Evolutionary conservation across 2,329 filamentous ascomycete species (phyloP), one percentile per base, ranked within the genome.

Genomic region (Arthrocladium fulminans): DNA sequence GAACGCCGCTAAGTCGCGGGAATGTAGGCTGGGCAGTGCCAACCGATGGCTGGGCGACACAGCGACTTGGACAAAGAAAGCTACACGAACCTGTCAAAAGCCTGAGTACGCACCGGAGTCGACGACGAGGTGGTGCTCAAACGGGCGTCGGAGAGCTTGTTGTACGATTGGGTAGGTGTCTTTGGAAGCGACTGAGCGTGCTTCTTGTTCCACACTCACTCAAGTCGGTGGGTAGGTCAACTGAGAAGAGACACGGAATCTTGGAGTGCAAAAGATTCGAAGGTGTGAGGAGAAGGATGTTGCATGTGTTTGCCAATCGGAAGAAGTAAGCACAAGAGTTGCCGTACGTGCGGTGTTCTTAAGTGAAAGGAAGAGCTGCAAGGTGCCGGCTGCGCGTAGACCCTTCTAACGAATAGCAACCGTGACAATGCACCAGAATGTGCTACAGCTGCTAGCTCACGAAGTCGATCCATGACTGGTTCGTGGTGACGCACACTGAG

Each of bases 261-360:
- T 23, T 13, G 12, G 20, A 22, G 4, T 5, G 15, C 17, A 22
- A 45, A 23, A 35, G 17, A n/a, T 24, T 45, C 27, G 15, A 15
- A 19, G 10, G 5, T 8, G 32, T 47, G 44, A 47, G 44, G 44
- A 47, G 44, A 46, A 47, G 22, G 12, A 35, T 23, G 17, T 7
- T 24, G 22, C 5, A 7, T 20, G 15, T 42, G 19, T 22, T 3
- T 45, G 17, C 42, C 15, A 24, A 35, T 45, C 42, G 42, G 42
- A 32, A 35, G 20, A 34, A 35, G 29, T 32, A 17, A 35, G 27
- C 19, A 45, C 29, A 29, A 35, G 27, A 35, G n/a, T n/a, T 15
- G 32, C 44, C 44, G 32, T 38, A 27, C 32, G 20, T 47, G 44
- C 32, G 37, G 12, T 22, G 27, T n/a, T 25, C 32, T 44, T 9